phyloP scores from a whole-genome alignment of 2,329 filamentous ascomycete species.

The Alternaria triticina region DNA sequence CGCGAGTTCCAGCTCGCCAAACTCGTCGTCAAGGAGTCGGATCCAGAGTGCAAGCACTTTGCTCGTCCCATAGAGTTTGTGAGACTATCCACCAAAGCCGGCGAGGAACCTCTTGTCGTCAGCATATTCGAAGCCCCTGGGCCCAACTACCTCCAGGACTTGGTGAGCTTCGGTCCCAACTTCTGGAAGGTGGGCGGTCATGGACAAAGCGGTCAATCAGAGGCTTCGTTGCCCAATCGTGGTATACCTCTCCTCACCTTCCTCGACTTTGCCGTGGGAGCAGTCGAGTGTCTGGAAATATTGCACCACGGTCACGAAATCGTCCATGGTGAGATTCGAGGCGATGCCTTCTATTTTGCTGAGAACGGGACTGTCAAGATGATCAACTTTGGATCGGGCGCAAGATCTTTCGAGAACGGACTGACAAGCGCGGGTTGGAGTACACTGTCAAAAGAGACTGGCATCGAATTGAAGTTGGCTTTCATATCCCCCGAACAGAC shows the following conservation, averaged over 20 bases:
- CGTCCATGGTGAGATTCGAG: slow-evolving; percentile 88
- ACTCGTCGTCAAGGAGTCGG: slow-evolving; percentile 71
- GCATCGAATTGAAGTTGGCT: slow-evolving; percentile 85
- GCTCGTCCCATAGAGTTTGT: slow-evolving; percentile 81
- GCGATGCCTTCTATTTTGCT: slow-evolving; percentile 90
- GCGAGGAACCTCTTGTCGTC: slow-evolving; percentile 77
- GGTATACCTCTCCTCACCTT: slow-evolving; percentile 77
- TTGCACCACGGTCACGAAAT: slow-evolving; percentile 88
- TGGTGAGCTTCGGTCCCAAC: slow-evolving; percentile 77
- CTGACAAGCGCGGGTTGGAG: slow-evolving; percentile 86
- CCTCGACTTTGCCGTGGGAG: slow-evolving; percentile 89
- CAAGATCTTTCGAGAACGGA: slow-evolving; percentile 88
- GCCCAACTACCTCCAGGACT: slow-evolving; percentile 70
- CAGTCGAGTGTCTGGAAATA: slow-evolving; percentile 83
- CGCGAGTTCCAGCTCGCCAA: slow-evolving; percentile 85
- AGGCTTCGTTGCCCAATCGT: slow-evolving; percentile 46
- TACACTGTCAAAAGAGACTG: slow-evolving; percentile 78
- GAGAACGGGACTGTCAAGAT: slow-evolving; percentile 76
- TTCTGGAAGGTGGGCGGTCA: slow-evolving; percentile 44
- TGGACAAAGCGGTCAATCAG: slow-evolving; percentile 21
- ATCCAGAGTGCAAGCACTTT: slow-evolving; percentile 77
- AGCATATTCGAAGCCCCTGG: slow-evolving; percentile 83
- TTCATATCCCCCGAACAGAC: slow-evolving; percentile 97
- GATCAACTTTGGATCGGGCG: slow-evolving; percentile 83
- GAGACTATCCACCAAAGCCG: slow-evolving; percentile 69